A percentile compares a stretch with the other conserved stretches of the same genome.
These are phyloP conservation scores for Nakataea oryzae DNA, from an alignment of 2,329 filamentous ascomycete genomes.

Conservation along the genomic window DNA sequence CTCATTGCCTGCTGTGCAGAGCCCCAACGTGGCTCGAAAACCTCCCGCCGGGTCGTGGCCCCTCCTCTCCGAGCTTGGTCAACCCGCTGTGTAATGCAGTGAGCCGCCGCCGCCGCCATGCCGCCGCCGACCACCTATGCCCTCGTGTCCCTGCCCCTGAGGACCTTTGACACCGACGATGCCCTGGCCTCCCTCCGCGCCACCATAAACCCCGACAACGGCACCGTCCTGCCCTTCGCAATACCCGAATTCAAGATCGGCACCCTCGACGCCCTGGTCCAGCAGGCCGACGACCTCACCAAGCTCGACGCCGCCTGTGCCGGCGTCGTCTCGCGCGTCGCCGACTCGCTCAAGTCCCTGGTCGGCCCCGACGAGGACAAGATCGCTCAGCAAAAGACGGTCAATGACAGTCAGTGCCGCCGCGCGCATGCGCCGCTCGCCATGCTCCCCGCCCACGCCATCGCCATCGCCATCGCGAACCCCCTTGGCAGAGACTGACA, in stretches of 20 bases:
- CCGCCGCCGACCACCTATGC: conserved; percentile 55
- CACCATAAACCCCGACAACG: conserved; percentile 65
- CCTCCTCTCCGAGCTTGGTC: background rate
- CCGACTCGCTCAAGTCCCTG: conserved; percentile 72
- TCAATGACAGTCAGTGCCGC: conserved; percentile 70
- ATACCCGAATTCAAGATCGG: conserved; percentile 97
- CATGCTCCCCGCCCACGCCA: background rate
- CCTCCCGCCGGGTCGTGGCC: no score
- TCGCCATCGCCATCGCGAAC: background rate
- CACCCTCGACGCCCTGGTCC: conserved; percentile 85
- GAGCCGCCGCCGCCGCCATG: conserved; percentile 22
- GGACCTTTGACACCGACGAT: conserved; percentile 77
- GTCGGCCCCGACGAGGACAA: conserved; percentile 78
- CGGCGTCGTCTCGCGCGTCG: conserved; percentile 76
- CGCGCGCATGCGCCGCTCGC: background rate
- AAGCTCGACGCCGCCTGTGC: conserved; percentile 79
- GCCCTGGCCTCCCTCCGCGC: conserved; percentile 66
- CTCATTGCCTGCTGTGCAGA: background rate
- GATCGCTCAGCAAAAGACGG: conserved; percentile 77
- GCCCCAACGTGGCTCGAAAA: background rate
- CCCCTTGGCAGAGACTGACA: background rate
- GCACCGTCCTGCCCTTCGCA: conserved; percentile 63
- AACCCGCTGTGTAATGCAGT: conserved; percentile 9
- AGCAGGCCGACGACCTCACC: conserved; percentile 88
- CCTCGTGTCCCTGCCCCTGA: conserved; percentile 80